Percentiles rank a stretch among this genome's conserved stretches.
Conservation (phyloP, 208 protist species). For the Crithidia fasciculata region DNA sequence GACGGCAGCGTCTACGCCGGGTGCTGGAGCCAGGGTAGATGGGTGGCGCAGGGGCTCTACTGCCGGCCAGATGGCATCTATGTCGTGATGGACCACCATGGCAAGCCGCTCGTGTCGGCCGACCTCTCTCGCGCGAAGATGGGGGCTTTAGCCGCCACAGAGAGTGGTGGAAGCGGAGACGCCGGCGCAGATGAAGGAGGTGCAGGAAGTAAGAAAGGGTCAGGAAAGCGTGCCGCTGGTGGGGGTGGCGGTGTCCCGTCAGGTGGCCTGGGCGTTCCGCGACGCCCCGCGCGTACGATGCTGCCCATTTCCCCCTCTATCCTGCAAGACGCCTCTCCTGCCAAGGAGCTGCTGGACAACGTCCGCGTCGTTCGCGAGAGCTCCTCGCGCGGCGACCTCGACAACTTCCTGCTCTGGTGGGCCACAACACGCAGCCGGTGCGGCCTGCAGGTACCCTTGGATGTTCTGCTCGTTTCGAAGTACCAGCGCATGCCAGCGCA, state of each 20-base stretch:
- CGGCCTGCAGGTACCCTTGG: slow-evolving; percentile 54
- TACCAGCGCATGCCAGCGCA: slow-evolving; percentile 40
- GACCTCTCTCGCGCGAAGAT: slow-evolving; percentile 6
- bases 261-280: slow-evolving; percentile 14
- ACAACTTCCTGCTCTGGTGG: slow-evolving; percentile 82
- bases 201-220: slow-evolving; percentile 2
- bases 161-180: neutral
- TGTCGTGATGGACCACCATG: slow-evolving; percentile 69
- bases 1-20: slow-evolving; percentile 82
- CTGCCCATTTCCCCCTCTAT: slow-evolving; percentile 34
- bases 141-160: neutral
- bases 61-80: slow-evolving; percentile 70
- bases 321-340: slow-evolving; percentile 49
- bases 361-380: slow-evolving; percentile 41
- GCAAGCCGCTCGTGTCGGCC: slow-evolving; percentile 45
- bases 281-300: slow-evolving; percentile 10
- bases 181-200: neutral
- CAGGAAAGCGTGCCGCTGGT: neutral
- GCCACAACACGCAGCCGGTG: slow-evolving; percentile 46
- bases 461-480: slow-evolving; percentile 41
- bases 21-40: slow-evolving; percentile 70
- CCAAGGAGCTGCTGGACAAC: slow-evolving; percentile 46
- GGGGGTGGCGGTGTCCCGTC: neutral
- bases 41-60: slow-evolving; percentile 83
- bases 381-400: slow-evolving; percentile 58